Base-by-base conservation (phyloP, 768 basidiomycete species). In the Leccinellum albellum region DNA sequence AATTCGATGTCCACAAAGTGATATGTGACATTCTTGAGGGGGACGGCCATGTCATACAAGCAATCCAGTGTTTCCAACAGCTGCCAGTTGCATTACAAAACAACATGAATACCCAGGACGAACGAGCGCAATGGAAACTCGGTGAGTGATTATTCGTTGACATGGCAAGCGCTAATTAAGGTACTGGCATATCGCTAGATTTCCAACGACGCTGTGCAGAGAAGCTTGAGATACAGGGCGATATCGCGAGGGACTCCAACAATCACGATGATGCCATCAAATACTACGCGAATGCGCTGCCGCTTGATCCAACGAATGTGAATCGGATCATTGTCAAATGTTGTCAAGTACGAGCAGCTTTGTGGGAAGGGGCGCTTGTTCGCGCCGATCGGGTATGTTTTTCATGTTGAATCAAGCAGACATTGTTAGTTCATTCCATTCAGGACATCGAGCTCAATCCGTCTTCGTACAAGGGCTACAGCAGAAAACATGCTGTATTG, bases 1-100 rank as follows among this genome's bases (percentile, higher is more conserved):
- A 2, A 5, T 53, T 53, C 12, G 12, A 23, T 13, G 8, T 54
- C 2, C 54, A 51, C 6, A 44, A 7, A 7, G 26, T 6, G 1
- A 49, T 62, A 6, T 61, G 59, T 8, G 49, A 56, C 4, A 8
- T 51, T 10, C 58, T 61, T 1, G 44, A 53, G 7, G 9, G 8
- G 4, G 28, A 8, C 6, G 35, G 42, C 29, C 61, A 50, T 1
- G 12, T 40, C 8, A 15, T 6, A 3, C 31, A 61, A 4, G 54
- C 54, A 1, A 17, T 50, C 13, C 7, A 21, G 5, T 60, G 40
- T 45, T 52, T 55, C 28, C 51, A 10, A 17, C 29, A 35, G 24
- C 47, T 60, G 49, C 23, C 31, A 24, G 20, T n/a, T n/a, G n/a
- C 31, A 24, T 5, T 49, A 21, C 6, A 1, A 1, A 12, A 23